Percentiles rank a stretch among this genome's conserved stretches.
Evolutionary conservation across 2,329 filamentous ascomycete species (phyloP).

Genomic region (Phyllosticta ampelicida): DNA sequence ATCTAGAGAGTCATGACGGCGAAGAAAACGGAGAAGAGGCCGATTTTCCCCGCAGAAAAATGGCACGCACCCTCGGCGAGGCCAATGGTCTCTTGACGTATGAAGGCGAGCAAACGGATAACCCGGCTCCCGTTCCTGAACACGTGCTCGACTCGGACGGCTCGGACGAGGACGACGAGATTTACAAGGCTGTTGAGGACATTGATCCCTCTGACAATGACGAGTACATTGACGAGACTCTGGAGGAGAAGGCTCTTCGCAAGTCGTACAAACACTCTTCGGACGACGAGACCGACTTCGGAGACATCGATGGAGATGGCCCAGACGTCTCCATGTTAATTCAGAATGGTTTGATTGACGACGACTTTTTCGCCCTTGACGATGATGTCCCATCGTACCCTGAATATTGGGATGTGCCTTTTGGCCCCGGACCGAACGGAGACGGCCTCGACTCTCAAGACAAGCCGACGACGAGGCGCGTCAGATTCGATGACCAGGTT

Average conservation of each 20-base stretch:
- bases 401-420: slow-evolving; percentile 1
- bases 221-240: slow-evolving; percentile 67
- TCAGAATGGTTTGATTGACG: slow-evolving; percentile 18
- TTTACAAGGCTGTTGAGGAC: slow-evolving; percentile 65
- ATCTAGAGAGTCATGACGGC: slow-evolving; percentile 18
- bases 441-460: slow-evolving; percentile 12
- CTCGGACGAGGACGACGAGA: slow-evolving; percentile 30
- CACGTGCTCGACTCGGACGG: slow-evolving; percentile 24
- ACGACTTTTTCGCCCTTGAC: slow-evolving; percentile 4
- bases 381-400: background rate
- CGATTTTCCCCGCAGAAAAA: slow-evolving; percentile 29
- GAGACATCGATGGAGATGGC: background rate
- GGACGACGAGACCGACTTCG: slow-evolving; percentile 10
- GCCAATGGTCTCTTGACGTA: slow-evolving; percentile 26
- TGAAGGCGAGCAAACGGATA: slow-evolving; percentile 14
- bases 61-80: slow-evolving; percentile 26
- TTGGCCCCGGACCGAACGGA: background rate
- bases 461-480: slow-evolving; percentile 43
- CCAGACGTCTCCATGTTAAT: slow-evolving; percentile 17
- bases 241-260: slow-evolving; percentile 68
- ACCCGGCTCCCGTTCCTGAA: slow-evolving; percentile 17
- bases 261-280: slow-evolving; percentile 13
- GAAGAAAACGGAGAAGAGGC: slow-evolving; percentile 7
- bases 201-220: slow-evolving; percentile 59
- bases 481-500: slow-evolving; percentile 59